Conservation (phyloP, 148 eudicot species). For the Salicornia ramosissima region DNA sequence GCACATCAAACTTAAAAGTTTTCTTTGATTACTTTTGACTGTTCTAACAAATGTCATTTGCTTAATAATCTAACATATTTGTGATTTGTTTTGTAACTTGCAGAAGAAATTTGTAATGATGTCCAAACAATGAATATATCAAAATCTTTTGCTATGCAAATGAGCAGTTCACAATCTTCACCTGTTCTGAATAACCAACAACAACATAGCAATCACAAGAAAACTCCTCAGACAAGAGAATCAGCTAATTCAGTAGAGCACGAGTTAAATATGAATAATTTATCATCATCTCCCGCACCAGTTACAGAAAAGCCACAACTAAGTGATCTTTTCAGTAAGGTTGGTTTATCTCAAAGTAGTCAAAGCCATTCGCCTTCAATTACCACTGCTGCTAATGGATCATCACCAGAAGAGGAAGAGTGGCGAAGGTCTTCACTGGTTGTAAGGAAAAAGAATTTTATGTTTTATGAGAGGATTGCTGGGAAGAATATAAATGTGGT, state of each 20-base stretch:
- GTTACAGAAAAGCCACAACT: slow-evolving; percentile 17
- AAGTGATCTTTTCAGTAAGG: slow-evolving; percentile 18
- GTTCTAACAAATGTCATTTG: too few relatives aligned
- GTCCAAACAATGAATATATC: neutral
- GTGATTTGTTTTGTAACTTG: neutral
- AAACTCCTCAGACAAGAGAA: slow-evolving; percentile 9
- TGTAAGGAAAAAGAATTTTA: slow-evolving; percentile 45
- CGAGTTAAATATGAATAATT: neutral
- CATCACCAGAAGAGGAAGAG: slow-evolving; percentile 23
- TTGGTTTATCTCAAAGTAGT: slow-evolving; percentile 10
- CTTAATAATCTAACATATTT: too few relatives aligned
- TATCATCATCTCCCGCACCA: slow-evolving; percentile 16
- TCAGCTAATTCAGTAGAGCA: slow-evolving; percentile 1
- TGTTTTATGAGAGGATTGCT: slow-evolving; percentile 38
- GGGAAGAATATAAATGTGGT: slow-evolving; percentile 45
- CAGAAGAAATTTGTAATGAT: slow-evolving; percentile 10
- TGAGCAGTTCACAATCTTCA: slow-evolving; percentile 9
- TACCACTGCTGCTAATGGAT: slow-evolving; percentile 18
- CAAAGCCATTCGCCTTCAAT: slow-evolving; percentile 10
- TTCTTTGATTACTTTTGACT: too few relatives aligned
- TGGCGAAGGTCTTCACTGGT: slow-evolving; percentile 33
- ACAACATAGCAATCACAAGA: slow-evolving; percentile 12
- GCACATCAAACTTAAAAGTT: too few relatives aligned
- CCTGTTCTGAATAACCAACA: slow-evolving; percentile 3
- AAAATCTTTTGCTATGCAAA: neutral